A percentile compares a stretch with the other conserved stretches of the same genome.
Evolutionary conservation across 2,329 filamentous ascomycete species (phyloP).

Genomic region (Aspergillus neotritici): DNA sequence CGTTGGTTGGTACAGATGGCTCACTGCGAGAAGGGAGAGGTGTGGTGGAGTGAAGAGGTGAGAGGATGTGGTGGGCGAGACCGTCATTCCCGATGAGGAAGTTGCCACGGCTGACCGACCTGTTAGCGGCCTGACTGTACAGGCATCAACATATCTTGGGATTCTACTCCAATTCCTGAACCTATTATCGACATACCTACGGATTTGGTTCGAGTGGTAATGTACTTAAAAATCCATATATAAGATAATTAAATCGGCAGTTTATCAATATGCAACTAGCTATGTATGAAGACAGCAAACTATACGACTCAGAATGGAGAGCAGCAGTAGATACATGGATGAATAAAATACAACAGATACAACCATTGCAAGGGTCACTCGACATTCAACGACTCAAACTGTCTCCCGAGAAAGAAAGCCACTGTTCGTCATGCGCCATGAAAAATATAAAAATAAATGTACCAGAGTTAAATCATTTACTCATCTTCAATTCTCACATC

Average conservation of each 20-base stretch:
- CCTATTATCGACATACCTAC: too few species aligned
- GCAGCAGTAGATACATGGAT: constrained; percentile 18
- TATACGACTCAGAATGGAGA: background rate
- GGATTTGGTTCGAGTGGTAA: too few species aligned
- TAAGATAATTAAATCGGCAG: background rate
- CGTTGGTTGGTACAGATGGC: background rate
- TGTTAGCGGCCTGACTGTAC: too few species aligned
- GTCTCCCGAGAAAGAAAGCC: background rate
- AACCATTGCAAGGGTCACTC: background rate
- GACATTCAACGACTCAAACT: too few species aligned
- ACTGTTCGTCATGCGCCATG: constrained; percentile 14
- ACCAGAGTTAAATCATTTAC: constrained; percentile 19
- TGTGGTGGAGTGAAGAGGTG: background rate
- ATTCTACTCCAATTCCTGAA: too few species aligned
- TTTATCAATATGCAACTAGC: too few species aligned
- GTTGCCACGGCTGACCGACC: too few species aligned
- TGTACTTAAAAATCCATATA: too few species aligned
- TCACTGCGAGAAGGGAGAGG: background rate
- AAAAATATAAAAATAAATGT: constrained; percentile 13
- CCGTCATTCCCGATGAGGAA: too few species aligned
- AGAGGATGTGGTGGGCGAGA: background rate
- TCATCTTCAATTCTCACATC: constrained; percentile 12
- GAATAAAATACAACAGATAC: constrained; percentile 8
- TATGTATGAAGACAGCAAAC: background rate
- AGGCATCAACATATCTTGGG: too few species aligned